Conservation (phyloP, 805 yeast species). For the Suhomyces kilbournensis region DNA sequence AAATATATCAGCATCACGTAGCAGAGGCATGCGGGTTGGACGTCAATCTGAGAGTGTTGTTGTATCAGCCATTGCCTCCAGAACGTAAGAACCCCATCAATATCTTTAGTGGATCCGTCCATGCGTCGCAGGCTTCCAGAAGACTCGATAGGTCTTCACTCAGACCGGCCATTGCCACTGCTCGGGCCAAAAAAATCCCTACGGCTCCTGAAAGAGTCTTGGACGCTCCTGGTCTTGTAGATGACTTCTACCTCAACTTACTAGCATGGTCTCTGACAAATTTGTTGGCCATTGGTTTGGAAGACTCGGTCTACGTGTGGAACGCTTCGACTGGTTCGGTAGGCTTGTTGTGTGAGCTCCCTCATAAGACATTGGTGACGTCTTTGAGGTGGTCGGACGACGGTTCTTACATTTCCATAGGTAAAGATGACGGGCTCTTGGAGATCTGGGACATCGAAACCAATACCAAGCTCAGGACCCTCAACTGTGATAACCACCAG, state of each 20-base stretch:
- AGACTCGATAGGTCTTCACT: constrained; percentile 30
- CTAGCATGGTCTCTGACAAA: constrained; percentile 85
- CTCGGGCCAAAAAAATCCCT: constrained; percentile 73
- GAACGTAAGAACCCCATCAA: constrained; percentile 41
- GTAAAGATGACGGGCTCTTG: constrained; percentile 75
- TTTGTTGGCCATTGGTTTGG: constrained; percentile 84
- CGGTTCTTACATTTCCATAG: constrained; percentile 81
- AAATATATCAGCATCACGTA: constrained; percentile 71
- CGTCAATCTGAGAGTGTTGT: constrained; percentile 76
- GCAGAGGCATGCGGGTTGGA: constrained; percentile 94
- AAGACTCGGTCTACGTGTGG: constrained; percentile 84
- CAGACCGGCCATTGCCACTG: constrained; percentile 53
- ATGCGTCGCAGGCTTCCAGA: constrained; percentile 14
- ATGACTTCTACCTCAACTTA: constrained; percentile 87
- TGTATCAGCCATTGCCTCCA: constrained; percentile 86
- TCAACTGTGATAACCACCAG: constrained; percentile 59
- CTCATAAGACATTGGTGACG: constrained; percentile 50
- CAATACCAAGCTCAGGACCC: constrained; percentile 68
- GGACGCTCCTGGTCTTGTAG: constrained; percentile 93
- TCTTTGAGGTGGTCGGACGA: constrained; percentile 90
- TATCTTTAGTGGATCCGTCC: constrained; percentile 27
- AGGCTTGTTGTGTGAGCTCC: constrained; percentile 56
- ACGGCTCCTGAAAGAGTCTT: constrained; percentile 88
- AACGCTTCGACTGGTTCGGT: constrained; percentile 83
- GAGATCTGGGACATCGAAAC: constrained; percentile 94